Evolutionary conservation across 179 eudicot species (phyloP).

Genomic region (Drosera spatulata): DNA sequence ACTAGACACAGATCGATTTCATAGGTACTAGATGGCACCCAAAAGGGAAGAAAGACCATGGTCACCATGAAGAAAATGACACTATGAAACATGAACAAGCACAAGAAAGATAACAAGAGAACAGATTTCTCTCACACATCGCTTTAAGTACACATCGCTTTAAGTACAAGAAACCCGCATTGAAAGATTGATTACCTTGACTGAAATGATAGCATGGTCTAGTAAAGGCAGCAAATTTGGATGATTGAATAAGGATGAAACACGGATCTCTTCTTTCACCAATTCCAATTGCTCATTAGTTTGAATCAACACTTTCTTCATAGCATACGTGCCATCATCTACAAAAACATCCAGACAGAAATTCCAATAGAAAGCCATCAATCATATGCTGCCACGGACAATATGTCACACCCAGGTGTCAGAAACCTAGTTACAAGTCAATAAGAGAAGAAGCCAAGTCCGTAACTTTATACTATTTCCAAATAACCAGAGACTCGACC

Average conservation of each 20-base stretch:
- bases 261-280: conserved; percentile 93
- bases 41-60: too few relatives aligned
- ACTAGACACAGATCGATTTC: too few relatives aligned
- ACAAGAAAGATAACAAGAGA: not conserved
- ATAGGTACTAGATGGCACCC: too few relatives aligned
- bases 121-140: not conserved
- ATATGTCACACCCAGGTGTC: not conserved
- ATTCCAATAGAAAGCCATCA: conserved; percentile 3
- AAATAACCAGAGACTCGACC: too few relatives aligned
- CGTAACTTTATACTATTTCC: too few relatives aligned
- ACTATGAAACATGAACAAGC: too few relatives aligned
- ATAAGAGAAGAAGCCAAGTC: not conserved
- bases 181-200: conserved; percentile 43
- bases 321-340: conserved; percentile 97
- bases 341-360: conserved; percentile 18
- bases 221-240: conserved; percentile 94
- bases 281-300: conserved; percentile 80
- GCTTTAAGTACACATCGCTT: not conserved
- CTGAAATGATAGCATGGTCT: conserved; percentile 88
- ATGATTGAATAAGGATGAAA: conserved; percentile 86
- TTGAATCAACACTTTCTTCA: conserved; percentile 94
- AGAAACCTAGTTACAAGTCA: not conserved
- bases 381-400: not conserved
- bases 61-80: too few relatives aligned
- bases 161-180: not conserved